Base-by-base conservation (phyloP, 441 rosid species). In the Gossypium schwendimanii region DNA sequence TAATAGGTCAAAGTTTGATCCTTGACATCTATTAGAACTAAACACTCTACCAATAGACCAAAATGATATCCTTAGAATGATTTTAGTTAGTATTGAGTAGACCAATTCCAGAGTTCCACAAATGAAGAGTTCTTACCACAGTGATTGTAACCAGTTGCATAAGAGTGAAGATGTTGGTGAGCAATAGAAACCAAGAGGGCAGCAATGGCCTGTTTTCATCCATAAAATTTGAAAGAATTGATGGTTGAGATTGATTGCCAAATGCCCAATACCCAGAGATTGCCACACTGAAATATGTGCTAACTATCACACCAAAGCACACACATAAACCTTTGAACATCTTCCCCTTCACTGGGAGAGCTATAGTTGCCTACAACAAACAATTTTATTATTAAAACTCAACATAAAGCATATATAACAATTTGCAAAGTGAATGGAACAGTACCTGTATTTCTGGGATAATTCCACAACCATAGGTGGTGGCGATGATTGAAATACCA, bases 211-310 rank as follows among this genome's bases (percentile, higher is more conserved):
- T 73, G 21, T 65, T 69, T 52, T 71, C 61, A 3, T 73, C 86
- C 81, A 82, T 77, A 75, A 88, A 88, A 70, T 81, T 88, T 57
- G 79, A 14, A 31, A 86, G 76, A 52, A 88, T 11, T 3, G 82
- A 73, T 26, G 21, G 24, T 50, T 66, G 31, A 15, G 85, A 70
- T 53, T 75, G 73, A 61, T 81, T 86, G 0, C 90, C 89, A 39
- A 86, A 88, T 17, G 90, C 80, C 89, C 92, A 88, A 52, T 86
- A 86, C 17, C 92, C 90, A 12, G 89, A 85, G 21, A 88, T 70
- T 0, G 75, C 87, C 8, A 86, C 87, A 33, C 86, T 77, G 79
- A 81, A 81, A 65, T 54, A 86, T 12, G 90, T 80, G 73, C 39
- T 63, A 8, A 63, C 60, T 62, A 84, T 72, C 4, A 85, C 86